A percentile compares a stretch with the other conserved stretches of the same genome.
Conservation (phyloP, 805 yeast species). For the Lipomyces sp. region DNA sequence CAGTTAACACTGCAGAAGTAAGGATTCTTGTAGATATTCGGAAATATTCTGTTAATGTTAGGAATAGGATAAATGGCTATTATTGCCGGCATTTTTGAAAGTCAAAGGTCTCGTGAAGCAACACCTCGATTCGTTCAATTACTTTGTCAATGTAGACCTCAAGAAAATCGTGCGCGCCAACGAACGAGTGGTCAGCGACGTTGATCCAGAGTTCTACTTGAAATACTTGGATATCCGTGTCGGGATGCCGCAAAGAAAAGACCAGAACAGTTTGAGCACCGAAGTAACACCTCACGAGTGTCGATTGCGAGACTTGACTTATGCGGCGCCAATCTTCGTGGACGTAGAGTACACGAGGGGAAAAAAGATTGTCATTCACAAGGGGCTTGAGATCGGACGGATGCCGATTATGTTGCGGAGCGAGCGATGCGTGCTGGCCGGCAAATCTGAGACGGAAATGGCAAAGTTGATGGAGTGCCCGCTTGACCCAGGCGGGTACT, state of each 20-base stretch:
- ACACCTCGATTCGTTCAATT: conserved; percentile 97
- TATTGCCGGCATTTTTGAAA: conserved; percentile 91
- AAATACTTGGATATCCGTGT: conserved; percentile 92
- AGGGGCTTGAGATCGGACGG: conserved; percentile 91
- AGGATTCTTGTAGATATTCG: conserved; percentile 2
- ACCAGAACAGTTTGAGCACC: conserved; percentile 43
- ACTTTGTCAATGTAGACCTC: conserved; percentile 90
- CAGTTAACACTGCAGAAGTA: conserved; percentile 77
- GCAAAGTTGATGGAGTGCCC: conserved; percentile 93
- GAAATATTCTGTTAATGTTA: background rate
- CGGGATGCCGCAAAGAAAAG: conserved; percentile 57
- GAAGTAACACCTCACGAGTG: conserved; percentile 86
- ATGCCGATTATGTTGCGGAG: conserved; percentile 99
- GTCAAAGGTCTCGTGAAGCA: conserved; percentile 97
- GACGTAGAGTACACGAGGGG: conserved; percentile 98
- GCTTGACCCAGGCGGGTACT: conserved; percentile 97
- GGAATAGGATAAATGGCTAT: conserved; percentile 83
- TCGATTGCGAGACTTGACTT: conserved; percentile 91
- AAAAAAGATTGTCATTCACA: conserved; percentile 83
- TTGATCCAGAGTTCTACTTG: conserved; percentile 94
- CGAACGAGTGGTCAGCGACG: conserved; percentile 86
- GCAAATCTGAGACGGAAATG: conserved; percentile 80
- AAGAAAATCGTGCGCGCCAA: conserved; percentile 92
- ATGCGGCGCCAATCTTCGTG: conserved; percentile 93
- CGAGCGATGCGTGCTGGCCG: conserved; percentile 84